These are phyloP conservation scores for Oldenlandia corymbosa DNA, from an alignment of 257 asterid species.

Conservation along the genomic window DNA sequence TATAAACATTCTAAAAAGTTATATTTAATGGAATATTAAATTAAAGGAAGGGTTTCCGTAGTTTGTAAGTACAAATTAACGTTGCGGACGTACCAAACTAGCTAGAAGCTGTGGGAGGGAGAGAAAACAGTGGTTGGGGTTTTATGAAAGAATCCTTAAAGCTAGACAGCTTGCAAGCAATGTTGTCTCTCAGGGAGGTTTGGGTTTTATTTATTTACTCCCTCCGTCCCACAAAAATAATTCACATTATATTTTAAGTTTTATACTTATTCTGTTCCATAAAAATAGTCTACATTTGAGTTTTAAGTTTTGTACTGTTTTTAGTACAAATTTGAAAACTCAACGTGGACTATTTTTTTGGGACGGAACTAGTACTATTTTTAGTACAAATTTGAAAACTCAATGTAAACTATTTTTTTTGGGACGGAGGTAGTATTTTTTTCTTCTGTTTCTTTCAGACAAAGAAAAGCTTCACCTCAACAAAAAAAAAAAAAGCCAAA, in stretches of 20 bases:
- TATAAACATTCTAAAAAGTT: constrained; percentile 20
- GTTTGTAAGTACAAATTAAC: constrained; percentile 43
- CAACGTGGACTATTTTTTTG: too few relatives aligned
- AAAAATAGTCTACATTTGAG: too few relatives aligned
- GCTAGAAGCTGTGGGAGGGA: background rate
- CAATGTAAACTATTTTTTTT: too few relatives aligned
- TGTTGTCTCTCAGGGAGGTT: constrained; percentile 22
- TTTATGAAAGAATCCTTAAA: constrained; percentile 49
- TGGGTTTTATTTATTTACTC: background rate
- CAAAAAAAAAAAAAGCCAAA: constrained; percentile 10
- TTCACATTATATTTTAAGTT: too few relatives aligned
- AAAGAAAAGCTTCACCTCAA: constrained; percentile 1
- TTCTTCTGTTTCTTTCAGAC: constrained; percentile 6
- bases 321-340: too few relatives aligned
- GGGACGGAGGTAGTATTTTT: too few relatives aligned
- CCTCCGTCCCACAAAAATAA: too few relatives aligned
- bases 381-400: too few relatives aligned
- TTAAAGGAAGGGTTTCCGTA: constrained; percentile 34
- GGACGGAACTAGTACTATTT: too few relatives aligned
- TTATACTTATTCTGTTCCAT: too few relatives aligned
- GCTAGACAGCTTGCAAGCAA: constrained; percentile 74
- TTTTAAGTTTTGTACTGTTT: too few relatives aligned
- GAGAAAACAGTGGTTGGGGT: constrained; percentile 10
- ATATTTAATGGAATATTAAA: constrained; percentile 8
- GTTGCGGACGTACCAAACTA: constrained; percentile 13